Base-by-base conservation (phyloP, 2,329 filamentous ascomycete genomes). In the Chaetomium strumarium region DNA sequence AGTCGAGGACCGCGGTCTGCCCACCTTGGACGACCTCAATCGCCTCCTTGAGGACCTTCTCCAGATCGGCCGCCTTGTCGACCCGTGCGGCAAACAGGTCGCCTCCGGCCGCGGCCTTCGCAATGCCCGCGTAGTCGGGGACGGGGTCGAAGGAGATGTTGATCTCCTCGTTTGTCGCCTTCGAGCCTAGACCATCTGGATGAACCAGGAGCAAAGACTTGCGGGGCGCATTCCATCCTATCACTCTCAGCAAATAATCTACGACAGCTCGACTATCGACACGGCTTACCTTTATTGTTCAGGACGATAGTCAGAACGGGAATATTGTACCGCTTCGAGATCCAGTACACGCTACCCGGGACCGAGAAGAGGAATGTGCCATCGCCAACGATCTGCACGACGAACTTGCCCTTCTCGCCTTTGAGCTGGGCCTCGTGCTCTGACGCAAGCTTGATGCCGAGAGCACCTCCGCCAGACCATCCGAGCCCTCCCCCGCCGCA, bases 181-280 rank as follows among this genome's bases (percentile, higher is more conserved):
- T 70, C 24, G 79, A 75, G 1, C 75, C 79, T 2, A 76, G 63
- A 0, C 80, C 80, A 4, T 82, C 69, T 0, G 80, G 80, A 56
- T 83, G 80, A 1, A 83, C 79, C 12, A 83, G 70, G 2, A 79
- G 66, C 39, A 81, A 65, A 1, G 79, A 83, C 36, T 72, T 73
- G 3, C 79, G 72, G 3, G 81, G 80, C 1, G 80, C 79, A 59
- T 84, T 81, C 79, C 79, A 83, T 38, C 78, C 77, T 73, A 47
- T 2, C 4, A 10, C n/a, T 9, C 30, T 56, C 17, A 58, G 47
- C 34, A 20, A 30, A 4, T n/a, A 14, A 8, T 19, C 9, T 11
- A n/a, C 34, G 2, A 34, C 16, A 10, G 3, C 3, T 17, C 12
- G 36, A 17, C 43, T 14, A 30, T 17, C 7, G 19, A 14, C 6